phyloP scores from a whole-genome alignment of 805 yeast genomes.

The Citeromyces matritensis region DNA sequence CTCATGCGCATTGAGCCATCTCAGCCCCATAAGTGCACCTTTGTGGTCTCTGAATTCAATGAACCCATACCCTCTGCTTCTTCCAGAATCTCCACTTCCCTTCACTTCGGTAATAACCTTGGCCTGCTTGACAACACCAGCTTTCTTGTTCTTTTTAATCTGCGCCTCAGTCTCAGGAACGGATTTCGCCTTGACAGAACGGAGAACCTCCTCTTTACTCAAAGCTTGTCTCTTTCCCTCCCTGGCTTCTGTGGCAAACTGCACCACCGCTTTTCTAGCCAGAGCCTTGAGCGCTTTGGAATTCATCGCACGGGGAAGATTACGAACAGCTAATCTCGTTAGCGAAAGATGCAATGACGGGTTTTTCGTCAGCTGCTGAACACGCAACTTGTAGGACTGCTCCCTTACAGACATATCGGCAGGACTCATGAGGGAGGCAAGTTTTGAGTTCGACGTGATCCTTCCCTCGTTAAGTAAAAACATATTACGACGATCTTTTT shows the following conservation, averaged over 20 bases:
- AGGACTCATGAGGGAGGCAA: constrained; percentile 52
- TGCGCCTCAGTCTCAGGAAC: neutral
- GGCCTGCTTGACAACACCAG: constrained; percentile 87
- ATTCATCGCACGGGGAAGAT: constrained; percentile 84
- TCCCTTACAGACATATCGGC: constrained; percentile 81
- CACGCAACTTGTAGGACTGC: constrained; percentile 72
- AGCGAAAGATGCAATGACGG: constrained; percentile 86
- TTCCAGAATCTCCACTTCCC: constrained; percentile 73
- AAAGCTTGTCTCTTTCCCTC: constrained; percentile 65
- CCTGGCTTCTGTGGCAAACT: constrained; percentile 82
- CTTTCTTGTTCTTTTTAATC: constrained; percentile 47
- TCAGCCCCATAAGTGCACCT: constrained; percentile 84
- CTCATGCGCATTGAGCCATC: constrained; percentile 93
- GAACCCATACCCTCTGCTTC: constrained; percentile 96
- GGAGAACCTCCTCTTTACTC: constrained; percentile 72
- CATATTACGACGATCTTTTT: constrained; percentile 71
- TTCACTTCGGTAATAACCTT: constrained; percentile 88
- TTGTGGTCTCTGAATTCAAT: constrained; percentile 86
- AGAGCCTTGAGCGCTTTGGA: constrained; percentile 80
- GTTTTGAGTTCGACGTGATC: constrained; percentile 62
- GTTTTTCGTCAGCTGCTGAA: constrained; percentile 79
- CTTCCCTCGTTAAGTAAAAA: constrained; percentile 90
- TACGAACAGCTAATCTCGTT: constrained; percentile 89
- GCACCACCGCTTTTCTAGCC: constrained; percentile 89
- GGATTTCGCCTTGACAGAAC: constrained; percentile 49